Base-by-base conservation (phyloP, 2,329 filamentous ascomycete species). In the Ceratocystis albifundus region DNA sequence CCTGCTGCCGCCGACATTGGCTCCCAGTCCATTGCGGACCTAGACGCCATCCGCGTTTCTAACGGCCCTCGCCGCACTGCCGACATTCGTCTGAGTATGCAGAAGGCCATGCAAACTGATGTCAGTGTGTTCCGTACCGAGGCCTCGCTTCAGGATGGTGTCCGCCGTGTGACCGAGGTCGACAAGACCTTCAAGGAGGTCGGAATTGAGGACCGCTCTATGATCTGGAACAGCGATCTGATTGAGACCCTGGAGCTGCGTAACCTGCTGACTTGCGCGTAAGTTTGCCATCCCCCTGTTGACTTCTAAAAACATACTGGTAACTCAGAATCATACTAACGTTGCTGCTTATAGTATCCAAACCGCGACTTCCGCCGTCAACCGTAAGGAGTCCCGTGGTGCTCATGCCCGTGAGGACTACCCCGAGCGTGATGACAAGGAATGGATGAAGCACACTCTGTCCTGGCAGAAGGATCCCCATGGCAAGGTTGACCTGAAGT, bases 391-490 rank as follows among this genome's bases (percentile, higher is more conserved):
- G 80, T 96, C 91, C 66, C 89, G 94, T 80, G 94, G 94, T 75
- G 94, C 94, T 28, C 94, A 99, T 78, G 94, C 94, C 71, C 89
- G 94, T 71, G 94, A 99, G 81, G 94, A 99, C 76, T 97, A 77
- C 83, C 93, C 93, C 67, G 92, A 97, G 20, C 88, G 94, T 80
- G 90, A 97, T 75, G 94, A 99, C 75, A 82, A 87, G 77, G 88
- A 95, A 77, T 97, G 93, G 93, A 96, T 96, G 93, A 97, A 97
- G 87, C 94, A 99, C 84, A 96, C 90, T 59, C 84, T 99, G 69
- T 90, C 88, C 71, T 99, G 88, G 88, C 94, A 99, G 83, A 95
- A 90, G 87, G 76, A 87, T 75, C 89, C 92, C 44, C 93, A 97
- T 74, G 88, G 88, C 74, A 85, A 90, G 79, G 85, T 94, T 66